Evolutionary conservation across 176 grass and related monocot species (phyloP).

Genomic region (Avena eriantha): DNA sequence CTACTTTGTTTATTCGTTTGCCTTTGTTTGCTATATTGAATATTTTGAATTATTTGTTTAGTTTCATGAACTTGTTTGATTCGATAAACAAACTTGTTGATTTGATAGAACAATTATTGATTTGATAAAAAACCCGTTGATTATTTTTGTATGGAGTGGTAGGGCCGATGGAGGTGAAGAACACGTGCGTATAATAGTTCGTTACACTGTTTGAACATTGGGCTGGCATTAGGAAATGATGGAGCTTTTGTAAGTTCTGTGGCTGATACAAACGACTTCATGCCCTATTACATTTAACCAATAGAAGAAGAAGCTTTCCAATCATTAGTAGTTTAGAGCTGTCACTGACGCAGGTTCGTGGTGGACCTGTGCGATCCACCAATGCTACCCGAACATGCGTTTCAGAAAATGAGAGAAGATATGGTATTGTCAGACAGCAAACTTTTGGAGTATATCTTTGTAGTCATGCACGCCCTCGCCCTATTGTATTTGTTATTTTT

Average conservation of each 20-base stretch:
- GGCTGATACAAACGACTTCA: slow-evolving; percentile 21
- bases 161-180: background rate
- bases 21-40: too few relatives aligned
- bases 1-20: too few relatives aligned
- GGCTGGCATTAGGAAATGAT: background rate
- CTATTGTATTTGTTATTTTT: background rate
- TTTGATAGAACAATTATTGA: too few relatives aligned
- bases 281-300: background rate
- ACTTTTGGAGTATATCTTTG: background rate
- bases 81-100: too few relatives aligned
- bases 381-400: background rate
- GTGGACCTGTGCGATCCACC: slow-evolving; percentile 17
- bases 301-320: slow-evolving; percentile 17
- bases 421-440: slow-evolving; percentile 8
- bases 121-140: too few relatives aligned
- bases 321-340: slow-evolving; percentile 25
- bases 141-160: too few relatives aligned
- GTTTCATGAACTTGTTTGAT: too few relatives aligned
- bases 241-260: slow-evolving; percentile 8
- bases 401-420: background rate
- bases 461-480: background rate
- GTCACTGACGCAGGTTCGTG: slow-evolving; percentile 1
- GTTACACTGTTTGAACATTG: slow-evolving; percentile 3
- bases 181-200: slow-evolving; percentile 9
- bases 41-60: too few relatives aligned